phyloP scores from a whole-genome alignment of 1,284 basidiomycete species.

The Laetiporus sulphureus region DNA sequence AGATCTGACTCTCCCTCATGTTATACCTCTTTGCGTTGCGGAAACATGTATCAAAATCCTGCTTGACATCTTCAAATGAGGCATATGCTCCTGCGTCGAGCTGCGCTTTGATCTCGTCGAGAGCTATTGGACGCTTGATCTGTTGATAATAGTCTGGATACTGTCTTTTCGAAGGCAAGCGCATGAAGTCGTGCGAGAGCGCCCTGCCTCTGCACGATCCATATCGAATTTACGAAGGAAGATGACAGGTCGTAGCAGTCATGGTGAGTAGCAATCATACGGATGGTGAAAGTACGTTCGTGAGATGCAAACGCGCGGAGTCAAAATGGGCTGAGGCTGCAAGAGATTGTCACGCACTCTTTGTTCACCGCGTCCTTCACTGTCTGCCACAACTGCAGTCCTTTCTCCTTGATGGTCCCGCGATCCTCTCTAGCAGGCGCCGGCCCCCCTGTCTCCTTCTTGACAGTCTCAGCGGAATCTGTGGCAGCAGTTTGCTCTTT shows the following conservation, averaged over 20 bases:
- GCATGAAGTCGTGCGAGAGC: conserved; percentile 69
- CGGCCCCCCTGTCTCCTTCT: conserved; percentile 15
- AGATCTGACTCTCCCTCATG: conserved; percentile 79
- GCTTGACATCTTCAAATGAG: conserved; percentile 64
- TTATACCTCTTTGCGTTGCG: conserved; percentile 90
- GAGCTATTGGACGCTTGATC: conserved; percentile 73
- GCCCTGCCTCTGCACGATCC: conserved; percentile 46
- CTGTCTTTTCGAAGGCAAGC: conserved; percentile 66
- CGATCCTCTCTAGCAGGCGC: conserved; percentile 27
- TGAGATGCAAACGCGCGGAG: conserved; percentile 4
- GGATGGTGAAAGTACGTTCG: too few relatives aligned
- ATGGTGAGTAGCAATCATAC: too few relatives aligned
- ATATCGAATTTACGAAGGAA: neutral
- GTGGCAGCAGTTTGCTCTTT: conserved; percentile 14
- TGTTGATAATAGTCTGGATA: conserved; percentile 91
- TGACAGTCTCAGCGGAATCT: conserved; percentile 20
- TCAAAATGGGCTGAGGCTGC: conserved; percentile 7
- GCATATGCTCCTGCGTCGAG: conserved; percentile 62
- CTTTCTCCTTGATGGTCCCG: conserved; percentile 49
- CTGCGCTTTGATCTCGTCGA: conserved; percentile 82
- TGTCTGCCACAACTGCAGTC: conserved; percentile 61
- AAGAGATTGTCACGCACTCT: conserved; percentile 59
- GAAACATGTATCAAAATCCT: conserved; percentile 84
- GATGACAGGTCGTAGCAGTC: too few relatives aligned
- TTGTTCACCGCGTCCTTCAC: conserved; percentile 76